A percentile compares a stretch with the other conserved stretches of the same genome.
These are phyloP conservation scores for Verticillium isaacii DNA, from an alignment of 2,329 filamentous ascomycete genomes.

Conservation along the genomic window DNA sequence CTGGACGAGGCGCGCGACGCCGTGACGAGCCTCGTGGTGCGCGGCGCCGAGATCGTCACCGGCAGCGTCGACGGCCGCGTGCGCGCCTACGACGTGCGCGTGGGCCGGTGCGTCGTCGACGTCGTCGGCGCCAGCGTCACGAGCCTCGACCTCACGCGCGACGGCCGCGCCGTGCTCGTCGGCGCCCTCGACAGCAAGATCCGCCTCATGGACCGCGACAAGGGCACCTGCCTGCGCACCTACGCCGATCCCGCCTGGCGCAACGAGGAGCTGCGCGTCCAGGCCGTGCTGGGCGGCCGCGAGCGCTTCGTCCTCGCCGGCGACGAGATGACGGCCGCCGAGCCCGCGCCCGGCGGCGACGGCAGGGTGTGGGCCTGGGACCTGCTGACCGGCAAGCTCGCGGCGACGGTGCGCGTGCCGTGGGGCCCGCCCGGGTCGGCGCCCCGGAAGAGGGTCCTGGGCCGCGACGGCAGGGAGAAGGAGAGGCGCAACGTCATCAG, in stretches of 20 bases:
- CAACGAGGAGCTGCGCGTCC: slow-evolving; percentile 70
- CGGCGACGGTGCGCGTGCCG: slow-evolving; percentile 55
- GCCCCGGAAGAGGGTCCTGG: slow-evolving; percentile 46
- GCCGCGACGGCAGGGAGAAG: slow-evolving; percentile 57
- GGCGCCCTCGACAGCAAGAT: slow-evolving; percentile 72
- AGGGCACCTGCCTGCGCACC: slow-evolving; percentile 67
- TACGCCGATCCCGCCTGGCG: slow-evolving; percentile 56
- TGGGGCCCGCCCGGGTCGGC: slow-evolving; percentile 49
- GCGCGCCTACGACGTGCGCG: slow-evolving; percentile 76
- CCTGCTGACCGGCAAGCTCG: slow-evolving; percentile 65
- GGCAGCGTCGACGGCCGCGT: slow-evolving; percentile 84
- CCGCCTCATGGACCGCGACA: slow-evolving; percentile 73
- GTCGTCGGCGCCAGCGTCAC: slow-evolving; percentile 70
- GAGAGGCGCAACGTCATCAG: slow-evolving; percentile 55
- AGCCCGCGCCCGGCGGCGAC: slow-evolving; percentile 30
- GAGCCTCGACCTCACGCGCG: slow-evolving; percentile 64
- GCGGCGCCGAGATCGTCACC: slow-evolving; percentile 56
- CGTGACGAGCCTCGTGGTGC: slow-evolving; percentile 46
- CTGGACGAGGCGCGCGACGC: slow-evolving; percentile 70
- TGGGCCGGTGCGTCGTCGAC: slow-evolving; percentile 66
- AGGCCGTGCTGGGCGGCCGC: slow-evolving; percentile 67
- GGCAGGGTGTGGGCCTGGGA: slow-evolving; percentile 80
- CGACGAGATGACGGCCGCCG: slow-evolving; percentile 55
- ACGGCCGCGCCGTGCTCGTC: slow-evolving; percentile 70
- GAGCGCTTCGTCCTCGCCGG: slow-evolving; percentile 78